These are phyloP conservation scores for Thamnidium elegans DNA, from an alignment of 192 early-diverging fungal species.

Conservation along the genomic window DNA sequence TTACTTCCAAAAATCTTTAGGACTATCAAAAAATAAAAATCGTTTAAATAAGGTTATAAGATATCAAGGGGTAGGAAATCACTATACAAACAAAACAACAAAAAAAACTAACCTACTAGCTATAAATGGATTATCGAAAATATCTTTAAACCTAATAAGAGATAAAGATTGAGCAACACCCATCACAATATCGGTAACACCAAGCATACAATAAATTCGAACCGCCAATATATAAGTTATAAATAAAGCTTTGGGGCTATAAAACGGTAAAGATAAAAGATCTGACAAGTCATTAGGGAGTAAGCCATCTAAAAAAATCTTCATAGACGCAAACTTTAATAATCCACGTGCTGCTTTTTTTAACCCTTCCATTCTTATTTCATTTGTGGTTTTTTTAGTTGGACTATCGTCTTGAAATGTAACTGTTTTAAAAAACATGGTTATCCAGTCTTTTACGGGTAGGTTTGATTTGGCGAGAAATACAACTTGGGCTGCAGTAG, in stretches of 20 bases:
- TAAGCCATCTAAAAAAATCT: not conserved
- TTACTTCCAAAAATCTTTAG: constrained; percentile 19
- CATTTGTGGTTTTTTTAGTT: not conserved
- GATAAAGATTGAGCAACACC: not conserved
- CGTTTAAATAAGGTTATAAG: too few species aligned
- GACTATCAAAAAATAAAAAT: not conserved
- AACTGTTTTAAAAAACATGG: not conserved
- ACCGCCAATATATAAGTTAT: constrained; percentile 1
- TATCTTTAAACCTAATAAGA: constrained; percentile 2
- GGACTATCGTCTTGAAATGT: constrained; percentile 6
- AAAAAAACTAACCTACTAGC: constrained; percentile 5
- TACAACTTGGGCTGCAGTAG: not conserved
- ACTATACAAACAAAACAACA: too few species aligned
- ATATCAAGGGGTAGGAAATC: too few species aligned
- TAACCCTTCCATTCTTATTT: not conserved
- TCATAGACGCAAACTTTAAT: not conserved
- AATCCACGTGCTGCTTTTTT: not conserved
- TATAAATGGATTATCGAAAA: constrained; percentile 13
- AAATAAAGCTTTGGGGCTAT: not conserved
- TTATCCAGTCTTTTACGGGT: not conserved
- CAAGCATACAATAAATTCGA: constrained; percentile 13
- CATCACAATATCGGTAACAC: not conserved
- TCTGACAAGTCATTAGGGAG: not conserved
- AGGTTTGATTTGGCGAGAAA: not conserved
- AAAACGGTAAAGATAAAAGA: constrained; percentile 1